Conservation (phyloP, 2,329 filamentous ascomycete species). For the Lecanicillium sp. region DNA sequence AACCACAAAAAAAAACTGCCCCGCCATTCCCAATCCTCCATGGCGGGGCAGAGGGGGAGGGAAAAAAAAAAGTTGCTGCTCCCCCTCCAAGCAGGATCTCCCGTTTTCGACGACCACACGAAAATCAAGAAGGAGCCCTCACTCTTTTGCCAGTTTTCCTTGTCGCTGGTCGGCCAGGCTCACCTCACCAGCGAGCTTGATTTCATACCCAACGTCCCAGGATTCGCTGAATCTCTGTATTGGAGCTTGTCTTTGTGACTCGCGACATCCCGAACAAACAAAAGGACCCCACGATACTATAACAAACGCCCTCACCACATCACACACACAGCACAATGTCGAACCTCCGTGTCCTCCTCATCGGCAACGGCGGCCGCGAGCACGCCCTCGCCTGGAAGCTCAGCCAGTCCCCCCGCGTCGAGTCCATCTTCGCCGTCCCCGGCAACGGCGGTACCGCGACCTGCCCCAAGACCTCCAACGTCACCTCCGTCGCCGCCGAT, state of each 20-base stretch:
- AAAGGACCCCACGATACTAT: background rate
- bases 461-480: conserved; percentile 67
- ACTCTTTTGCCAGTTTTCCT: background rate
- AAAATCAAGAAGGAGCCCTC: background rate
- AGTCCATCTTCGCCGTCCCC: conserved; percentile 73
- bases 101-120: background rate
- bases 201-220: background rate
- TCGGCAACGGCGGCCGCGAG: conserved; percentile 91
- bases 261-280: background rate
- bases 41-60: conserved; percentile 6
- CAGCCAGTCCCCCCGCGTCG: conserved; percentile 71
- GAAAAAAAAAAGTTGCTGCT: conserved; percentile 5
- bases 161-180: conserved; percentile 3
- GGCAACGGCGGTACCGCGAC: conserved; percentile 78
- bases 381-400: conserved; percentile 94
- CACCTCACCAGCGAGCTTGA: background rate
- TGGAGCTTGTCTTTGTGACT: background rate
- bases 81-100: background rate
- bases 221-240: background rate
- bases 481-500: conserved; percentile 60
- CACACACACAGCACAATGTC: conserved; percentile 23
- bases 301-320: conserved; percentile 17
- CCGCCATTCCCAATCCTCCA: background rate
- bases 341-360: conserved; percentile 66
- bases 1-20: no score